Evolutionary conservation across 805 yeast genomes (phyloP), one percentile per base, ranked within the genome.

Genomic region (Kodamaea kakaduensis): DNA sequence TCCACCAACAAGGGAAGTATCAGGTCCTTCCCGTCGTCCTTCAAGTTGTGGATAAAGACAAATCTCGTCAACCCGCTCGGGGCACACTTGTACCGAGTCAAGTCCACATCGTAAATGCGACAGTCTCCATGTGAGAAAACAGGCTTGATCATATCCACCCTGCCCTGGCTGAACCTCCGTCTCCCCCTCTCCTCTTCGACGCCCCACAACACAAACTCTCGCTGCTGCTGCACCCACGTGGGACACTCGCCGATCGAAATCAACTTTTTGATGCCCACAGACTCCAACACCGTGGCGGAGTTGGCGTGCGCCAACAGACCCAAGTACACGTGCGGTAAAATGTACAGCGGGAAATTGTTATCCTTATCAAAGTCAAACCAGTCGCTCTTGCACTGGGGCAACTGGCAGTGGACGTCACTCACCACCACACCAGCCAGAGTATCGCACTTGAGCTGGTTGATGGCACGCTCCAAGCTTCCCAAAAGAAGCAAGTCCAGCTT

Each of bases 1-100:
- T 51, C 50, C 5, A 48, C 42, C 20, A 64, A 45, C 18, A 63
- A 44, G 9, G 54, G 56, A 9, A 47, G 38, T 8, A 64, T 44
- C 13, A 62, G 52, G 43, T 62, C 67, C 34, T 50, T 56, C 4
- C 70, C 70, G 44, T 64, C 69, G 37, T 64, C 70, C 30, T 59
- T 58, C 19, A 63, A 37, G 40, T 61, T 59, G 33, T 58, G 50
- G 17, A 64, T 59, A 40, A 50, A 64, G 3, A 62, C 35, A 31
- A 41, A 37, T 10, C 33, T 36, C 18, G 31, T 17, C 22, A 44
- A 28, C 6, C 38, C 25, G 22, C 23, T 25, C 1, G 47, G 47
- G 10, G 30, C 30, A 27, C 34, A 25, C 13, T 32, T 36, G 12
- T 23, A 38, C 12, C 24, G 17, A 3, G 34, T 25, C 26, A 50